These are phyloP conservation scores for Punica granatum DNA, from an alignment of 345 rosid genomes.

Conservation along the genomic window DNA sequence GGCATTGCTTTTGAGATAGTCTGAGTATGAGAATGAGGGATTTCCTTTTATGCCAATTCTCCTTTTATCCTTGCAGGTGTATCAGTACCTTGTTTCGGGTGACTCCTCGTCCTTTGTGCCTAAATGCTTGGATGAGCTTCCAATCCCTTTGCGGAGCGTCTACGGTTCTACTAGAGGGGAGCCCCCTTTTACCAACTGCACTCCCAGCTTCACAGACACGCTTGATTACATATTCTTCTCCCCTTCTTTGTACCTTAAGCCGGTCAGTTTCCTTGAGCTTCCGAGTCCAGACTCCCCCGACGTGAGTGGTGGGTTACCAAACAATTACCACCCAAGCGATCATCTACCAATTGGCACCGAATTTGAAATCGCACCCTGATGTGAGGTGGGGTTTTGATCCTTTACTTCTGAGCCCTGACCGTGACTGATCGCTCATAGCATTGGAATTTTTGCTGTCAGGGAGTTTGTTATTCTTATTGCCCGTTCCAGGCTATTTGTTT, in stretches of 20 bases:
- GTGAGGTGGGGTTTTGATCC: not conserved
- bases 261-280: conserved; percentile 57
- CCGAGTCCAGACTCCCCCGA: conserved; percentile 48
- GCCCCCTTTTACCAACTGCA: conserved; percentile 85
- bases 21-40: not conserved
- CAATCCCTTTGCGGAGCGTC: conserved; percentile 58
- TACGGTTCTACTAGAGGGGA: conserved; percentile 66
- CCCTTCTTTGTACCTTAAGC: conserved; percentile 51
- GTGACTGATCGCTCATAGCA: not conserved
- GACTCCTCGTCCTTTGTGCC: conserved; percentile 18
- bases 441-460: too few species aligned
- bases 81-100: conserved; percentile 63
- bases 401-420: not conserved
- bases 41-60: not conserved
- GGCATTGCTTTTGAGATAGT: not conserved
- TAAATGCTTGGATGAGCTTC: conserved; percentile 44
- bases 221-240: conserved; percentile 79
- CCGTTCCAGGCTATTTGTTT: not conserved
- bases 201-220: conserved; percentile 68
- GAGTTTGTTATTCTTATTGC: too few species aligned
- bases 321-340: conserved; percentile 81
- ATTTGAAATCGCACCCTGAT: conserved; percentile 35
- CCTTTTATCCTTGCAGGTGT: conserved; percentile 65
- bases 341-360: conserved; percentile 91
- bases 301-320: conserved; percentile 67